Conservation (phyloP, 2,329 filamentous ascomycete genomes). For the Cadophora sp. region DNA sequence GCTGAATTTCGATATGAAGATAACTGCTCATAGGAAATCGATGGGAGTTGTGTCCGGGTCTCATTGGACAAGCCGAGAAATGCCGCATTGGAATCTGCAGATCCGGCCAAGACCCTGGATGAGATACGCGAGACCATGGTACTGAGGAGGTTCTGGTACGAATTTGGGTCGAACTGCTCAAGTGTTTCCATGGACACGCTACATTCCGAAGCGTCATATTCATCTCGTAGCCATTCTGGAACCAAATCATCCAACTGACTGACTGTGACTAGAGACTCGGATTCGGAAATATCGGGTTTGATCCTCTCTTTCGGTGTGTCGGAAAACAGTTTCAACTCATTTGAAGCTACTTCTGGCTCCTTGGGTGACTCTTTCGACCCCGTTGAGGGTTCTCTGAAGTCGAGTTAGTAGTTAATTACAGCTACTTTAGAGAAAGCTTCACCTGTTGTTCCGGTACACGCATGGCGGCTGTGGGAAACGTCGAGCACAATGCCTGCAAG, state of each 20-base stretch:
- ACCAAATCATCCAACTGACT: background rate
- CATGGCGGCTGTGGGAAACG: slow-evolving; percentile 59
- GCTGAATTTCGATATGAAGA: background rate
- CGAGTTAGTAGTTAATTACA: slow-evolving; percentile 15
- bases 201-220: background rate
- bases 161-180: slow-evolving; percentile 31
- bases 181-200: slow-evolving; percentile 17
- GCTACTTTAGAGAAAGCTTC: slow-evolving; percentile 26
- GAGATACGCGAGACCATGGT: slow-evolving; percentile 37
- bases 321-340: background rate
- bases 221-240: slow-evolving; percentile 6
- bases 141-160: slow-evolving; percentile 37
- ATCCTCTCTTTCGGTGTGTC: background rate
- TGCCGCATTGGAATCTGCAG: background rate
- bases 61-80: background rate
- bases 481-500: slow-evolving; percentile 60
- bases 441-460: slow-evolving; percentile 51
- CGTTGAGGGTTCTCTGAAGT: background rate
- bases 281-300: background rate
- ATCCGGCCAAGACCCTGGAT: slow-evolving; percentile 6
- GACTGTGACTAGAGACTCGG: background rate
- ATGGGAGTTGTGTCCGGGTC: background rate
- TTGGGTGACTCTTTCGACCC: background rate
- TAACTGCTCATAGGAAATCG: background rate
- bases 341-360: background rate